Conservation (phyloP, 305 asterid species). For the Vinca major region DNA sequence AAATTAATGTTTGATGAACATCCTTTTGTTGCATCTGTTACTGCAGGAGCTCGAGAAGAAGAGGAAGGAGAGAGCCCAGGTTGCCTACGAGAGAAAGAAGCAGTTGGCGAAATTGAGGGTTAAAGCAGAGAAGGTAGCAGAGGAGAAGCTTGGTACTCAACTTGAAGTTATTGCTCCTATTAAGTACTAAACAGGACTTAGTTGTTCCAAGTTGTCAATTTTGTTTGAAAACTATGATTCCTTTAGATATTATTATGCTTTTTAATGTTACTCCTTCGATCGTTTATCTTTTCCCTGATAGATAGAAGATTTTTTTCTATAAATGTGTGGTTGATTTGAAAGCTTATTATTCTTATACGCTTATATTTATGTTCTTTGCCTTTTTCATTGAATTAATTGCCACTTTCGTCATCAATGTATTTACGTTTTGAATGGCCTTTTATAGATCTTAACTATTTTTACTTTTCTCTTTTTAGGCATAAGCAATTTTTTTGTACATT, state of each 20-base stretch:
- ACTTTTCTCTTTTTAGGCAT: no score
- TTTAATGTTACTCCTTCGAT: constrained; percentile 6
- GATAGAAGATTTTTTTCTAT: not conserved
- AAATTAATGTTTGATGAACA: no score
- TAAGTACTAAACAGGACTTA: constrained; percentile 39
- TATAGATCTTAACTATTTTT: no score
- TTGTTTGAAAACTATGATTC: constrained; percentile 19
- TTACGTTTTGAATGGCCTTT: no score
- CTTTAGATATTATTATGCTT: constrained; percentile 7
- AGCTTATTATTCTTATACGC: no score
- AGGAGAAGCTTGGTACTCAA: constrained; percentile 61
- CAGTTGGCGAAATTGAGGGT: constrained; percentile 51
- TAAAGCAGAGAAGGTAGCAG: constrained; percentile 56
- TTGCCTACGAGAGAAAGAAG: constrained; percentile 58
- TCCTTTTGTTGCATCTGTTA: not conserved
- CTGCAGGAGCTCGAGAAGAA: constrained; percentile 56
- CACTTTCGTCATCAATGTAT: no score
- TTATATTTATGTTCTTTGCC: no score
- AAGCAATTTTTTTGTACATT: no score
- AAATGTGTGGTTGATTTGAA: not conserved
- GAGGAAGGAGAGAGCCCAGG: constrained; percentile 64
- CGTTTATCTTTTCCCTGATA: not conserved
- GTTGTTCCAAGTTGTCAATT: constrained; percentile 14
- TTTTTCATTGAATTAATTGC: no score
- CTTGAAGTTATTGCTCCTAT: constrained; percentile 51